Base-by-base conservation (phyloP, 257 asterid species). In the Salvia hispanica region DNA sequence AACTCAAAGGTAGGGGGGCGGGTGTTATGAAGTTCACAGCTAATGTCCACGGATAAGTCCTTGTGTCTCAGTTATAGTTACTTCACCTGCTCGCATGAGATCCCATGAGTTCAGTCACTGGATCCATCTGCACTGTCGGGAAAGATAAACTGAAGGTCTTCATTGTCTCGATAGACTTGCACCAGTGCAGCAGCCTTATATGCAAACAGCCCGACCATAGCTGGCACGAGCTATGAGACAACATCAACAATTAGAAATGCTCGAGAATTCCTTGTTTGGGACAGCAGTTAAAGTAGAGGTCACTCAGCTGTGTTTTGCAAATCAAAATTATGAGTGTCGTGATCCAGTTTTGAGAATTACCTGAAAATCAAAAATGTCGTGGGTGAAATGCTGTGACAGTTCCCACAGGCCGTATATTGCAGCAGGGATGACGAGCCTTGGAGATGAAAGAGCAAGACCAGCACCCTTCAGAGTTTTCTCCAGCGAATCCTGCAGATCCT, bases 131-230 rank as follows among this genome's bases (percentile, higher is more conserved):
- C 81, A 55, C 59, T 77, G 5, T 77, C 96, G 0, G 96, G 96
- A 64, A 94, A 91, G 77, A 94, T 83, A 18, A 94, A 47, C 31
- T 81, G 86, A 74, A 94, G 96, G 73, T 88, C 96, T 74, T 91
- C 96, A 15, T 94, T 91, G 81, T 94, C 99, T 70, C 99, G 83
- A 65, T 94, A 94, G 18, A 94, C 95, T 87, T 94, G 97, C 62
- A 94, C 97, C 39, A 94, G 76, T 48, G 95, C 94, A 58, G 99
- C 97, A 45, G 99, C 97, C 80, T 94, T 94, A 65, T 94, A 94
- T 6, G 95, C 99, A 80, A 94, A 94, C 56, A 94, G 76, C 68
- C 99, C 97, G 9, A 94, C 77, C 95, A 94, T 88, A 42, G 93
- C 97, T 9, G 99, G 96, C 37, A 77, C 76, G 45, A 94, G 95